phyloP scores from a whole-genome alignment of 805 yeast genomes.

The Scheffersomyces coipomensis region DNA sequence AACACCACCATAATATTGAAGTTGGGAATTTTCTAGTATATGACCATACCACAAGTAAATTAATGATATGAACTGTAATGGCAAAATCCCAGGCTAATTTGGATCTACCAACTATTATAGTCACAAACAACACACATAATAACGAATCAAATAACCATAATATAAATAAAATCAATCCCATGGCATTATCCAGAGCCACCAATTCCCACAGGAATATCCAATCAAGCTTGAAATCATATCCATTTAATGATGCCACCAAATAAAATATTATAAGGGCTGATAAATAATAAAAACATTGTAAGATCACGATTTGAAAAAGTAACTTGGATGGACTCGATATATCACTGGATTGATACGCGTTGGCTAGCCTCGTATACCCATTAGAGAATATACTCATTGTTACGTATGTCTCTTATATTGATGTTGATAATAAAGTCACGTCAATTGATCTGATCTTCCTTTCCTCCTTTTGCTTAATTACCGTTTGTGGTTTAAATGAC shows the following conservation, averaged over 20 bases:
- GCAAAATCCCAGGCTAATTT: constrained; percentile 97
- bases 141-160: constrained; percentile 85
- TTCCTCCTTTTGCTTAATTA: too few species aligned
- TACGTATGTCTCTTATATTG: too few species aligned
- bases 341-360: constrained; percentile 21
- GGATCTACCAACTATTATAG: constrained; percentile 86
- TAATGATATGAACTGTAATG: constrained; percentile 82
- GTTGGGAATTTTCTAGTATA: constrained; percentile 68
- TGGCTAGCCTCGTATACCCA: constrained; percentile 26
- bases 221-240: constrained; percentile 61
- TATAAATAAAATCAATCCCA: constrained; percentile 71
- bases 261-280: constrained; percentile 69
- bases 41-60: constrained; percentile 66
- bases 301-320: constrained; percentile 63
- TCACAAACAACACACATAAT: constrained; percentile 79
- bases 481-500: too few species aligned
- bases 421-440: too few species aligned
- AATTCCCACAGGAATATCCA: constrained; percentile 84
- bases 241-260: constrained; percentile 64
- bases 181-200: constrained; percentile 69
- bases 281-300: constrained; percentile 77
- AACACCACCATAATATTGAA: constrained; percentile 78
- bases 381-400: constrained; percentile 9
- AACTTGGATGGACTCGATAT: constrained; percentile 32
- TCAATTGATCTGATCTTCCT: too few species aligned